Evolutionary conservation across 768 basidiomycete species (phyloP), one percentile per base, ranked within the genome.

Genomic region (Amanita thiersii): DNA sequence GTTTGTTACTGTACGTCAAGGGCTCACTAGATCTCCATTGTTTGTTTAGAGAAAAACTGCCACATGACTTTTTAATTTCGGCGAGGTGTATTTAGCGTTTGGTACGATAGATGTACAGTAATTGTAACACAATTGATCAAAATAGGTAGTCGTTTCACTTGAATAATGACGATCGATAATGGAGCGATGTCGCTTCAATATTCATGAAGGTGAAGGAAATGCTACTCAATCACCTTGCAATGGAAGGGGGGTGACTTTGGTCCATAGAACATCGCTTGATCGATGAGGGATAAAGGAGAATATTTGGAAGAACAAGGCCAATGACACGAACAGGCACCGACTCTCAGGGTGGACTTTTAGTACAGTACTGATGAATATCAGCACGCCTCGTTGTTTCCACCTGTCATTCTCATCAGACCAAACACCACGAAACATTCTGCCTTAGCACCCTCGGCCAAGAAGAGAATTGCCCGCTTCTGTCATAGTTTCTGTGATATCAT

Each of bases 301-400:
- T 41, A n/a, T 24, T 19, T 15, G 23, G 25, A 29, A 19, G 17
- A 5, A 9, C 32, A 14, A 21, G 15, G 8, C 8, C 5, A 9
- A 5, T 9, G 24, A 39, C n/a, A 14, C 12, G 10, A 15, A 39
- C 25, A 42, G 40, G 40, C 40, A 42, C 40, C 30, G 23, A 35
- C 32, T 26, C 35, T 35, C 40, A 42, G 40, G 42, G 34, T 29
- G 37, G 37, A 35, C 34, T 43, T 43, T 43, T 43, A 43, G 42
- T 37, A 37, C 24, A n/a, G n/a, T n/a, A n/a, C 18, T 30, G 35
- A 42, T 24, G 39, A 18, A 28, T 28, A 28, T 28, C 26, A 4
- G 26, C 20, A 20, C n/a, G 23, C 39, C 39, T 23, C 29, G 28
- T 29, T 20, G 5, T 15, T 19, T 23, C 28, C 39, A 21, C 39